A percentile compares a stretch with the other conserved stretches of the same genome.
These are phyloP conservation scores for Solanum tarijense DNA, from an alignment of 257 asterid genomes.

Conservation along the genomic window DNA sequence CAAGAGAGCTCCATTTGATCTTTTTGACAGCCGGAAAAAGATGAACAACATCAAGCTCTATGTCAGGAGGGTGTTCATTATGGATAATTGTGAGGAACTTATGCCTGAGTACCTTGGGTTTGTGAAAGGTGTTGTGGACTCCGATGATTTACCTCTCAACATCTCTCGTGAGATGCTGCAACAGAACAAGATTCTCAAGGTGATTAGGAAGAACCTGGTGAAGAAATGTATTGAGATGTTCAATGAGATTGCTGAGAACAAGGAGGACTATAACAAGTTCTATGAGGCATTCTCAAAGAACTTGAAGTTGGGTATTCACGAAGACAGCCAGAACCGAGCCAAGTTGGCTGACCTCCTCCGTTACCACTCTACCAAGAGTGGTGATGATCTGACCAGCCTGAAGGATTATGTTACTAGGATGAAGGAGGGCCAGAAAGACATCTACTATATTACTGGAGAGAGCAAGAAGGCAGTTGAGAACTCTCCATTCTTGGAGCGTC, in stretches of 20 bases:
- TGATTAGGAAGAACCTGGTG: conserved; percentile 65
- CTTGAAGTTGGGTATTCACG: conserved; percentile 68
- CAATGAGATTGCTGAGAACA: conserved; percentile 66
- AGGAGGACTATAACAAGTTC: conserved; percentile 67
- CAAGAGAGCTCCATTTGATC: conserved; percentile 71
- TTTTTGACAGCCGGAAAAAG: conserved; percentile 64
- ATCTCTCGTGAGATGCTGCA: conserved; percentile 74
- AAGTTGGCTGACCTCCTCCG: conserved; percentile 65
- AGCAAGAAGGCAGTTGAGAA: conserved; percentile 75
- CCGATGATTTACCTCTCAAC: conserved; percentile 73
- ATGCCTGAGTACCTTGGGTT: conserved; percentile 70
- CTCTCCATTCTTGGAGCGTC: conserved; percentile 67
- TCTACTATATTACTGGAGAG: conserved; percentile 70
- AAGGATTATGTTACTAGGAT: conserved; percentile 79
- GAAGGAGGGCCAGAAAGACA: conserved; percentile 84
- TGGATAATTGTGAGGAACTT: conserved; percentile 76
- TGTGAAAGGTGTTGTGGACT: conserved; percentile 70
- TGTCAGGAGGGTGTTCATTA: conserved; percentile 67
- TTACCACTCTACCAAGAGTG: conserved; percentile 66
- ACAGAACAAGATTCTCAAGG: conserved; percentile 73
- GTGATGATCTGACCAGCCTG: conserved; percentile 70
- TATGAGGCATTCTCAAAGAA: conserved; percentile 77
- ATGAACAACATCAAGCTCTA: conserved; percentile 71
- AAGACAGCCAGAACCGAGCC: conserved; percentile 65
- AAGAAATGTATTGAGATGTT: conserved; percentile 87